Evolutionary conservation across 2,329 filamentous ascomycete species (phyloP).

Genomic region (Ophiosphaerella herpotricha): DNA sequence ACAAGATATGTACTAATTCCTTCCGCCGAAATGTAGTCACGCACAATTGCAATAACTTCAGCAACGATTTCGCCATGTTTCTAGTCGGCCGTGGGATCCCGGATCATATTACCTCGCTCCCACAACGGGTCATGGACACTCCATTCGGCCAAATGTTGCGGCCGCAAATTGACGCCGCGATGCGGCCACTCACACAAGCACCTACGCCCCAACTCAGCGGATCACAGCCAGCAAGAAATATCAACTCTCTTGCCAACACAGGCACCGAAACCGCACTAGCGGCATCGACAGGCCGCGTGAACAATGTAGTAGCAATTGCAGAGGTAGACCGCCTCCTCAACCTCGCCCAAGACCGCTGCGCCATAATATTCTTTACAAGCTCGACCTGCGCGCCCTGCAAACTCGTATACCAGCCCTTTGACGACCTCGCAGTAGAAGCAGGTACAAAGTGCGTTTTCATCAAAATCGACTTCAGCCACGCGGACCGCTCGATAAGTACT

Average conservation of each 20-base stretch:
- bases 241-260: conserved; percentile 10
- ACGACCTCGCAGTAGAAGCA: conserved; percentile 75
- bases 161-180: conserved; percentile 71
- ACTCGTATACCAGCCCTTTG: conserved; percentile 78
- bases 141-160: conserved; percentile 87
- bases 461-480: conserved; percentile 76
- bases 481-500: conserved; percentile 58
- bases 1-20: too few relatives aligned
- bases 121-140: conserved; percentile 80
- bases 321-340: conserved; percentile 66
- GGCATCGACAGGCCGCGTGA: conserved; percentile 57
- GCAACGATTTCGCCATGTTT: conserved; percentile 89
- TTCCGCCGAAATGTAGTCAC: conserved; percentile 46
- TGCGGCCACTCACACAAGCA: conserved; percentile 66
- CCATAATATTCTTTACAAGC: conserved; percentile 90
- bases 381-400: conserved; percentile 86
- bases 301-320: conserved; percentile 61
- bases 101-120: conserved; percentile 81
- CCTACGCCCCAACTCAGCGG: conserved; percentile 47
- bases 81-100: conserved; percentile 88
- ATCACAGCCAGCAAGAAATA: conserved; percentile 9
- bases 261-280: conserved; percentile 19
- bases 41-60: conserved; percentile 98
- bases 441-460: conserved; percentile 72
- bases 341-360: conserved; percentile 68